Evolutionary conservation across 768 basidiomycete genomes (phyloP).

Genomic region (Mycena crocata): DNA sequence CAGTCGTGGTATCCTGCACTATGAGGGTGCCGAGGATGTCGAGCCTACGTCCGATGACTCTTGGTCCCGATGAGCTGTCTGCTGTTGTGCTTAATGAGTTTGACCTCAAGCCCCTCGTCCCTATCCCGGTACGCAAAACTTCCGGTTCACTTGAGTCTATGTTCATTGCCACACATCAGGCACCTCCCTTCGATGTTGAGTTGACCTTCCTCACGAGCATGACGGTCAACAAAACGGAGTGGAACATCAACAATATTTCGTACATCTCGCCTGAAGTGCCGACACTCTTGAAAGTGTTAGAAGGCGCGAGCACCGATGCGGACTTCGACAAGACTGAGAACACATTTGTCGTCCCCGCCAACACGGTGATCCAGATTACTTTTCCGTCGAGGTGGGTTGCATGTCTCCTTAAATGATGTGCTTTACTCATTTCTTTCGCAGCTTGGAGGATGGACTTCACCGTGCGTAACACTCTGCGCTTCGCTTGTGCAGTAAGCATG

Average conservation of each 20-base stretch:
- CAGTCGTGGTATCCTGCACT: constrained; percentile 50
- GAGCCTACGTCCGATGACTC: constrained; percentile 45
- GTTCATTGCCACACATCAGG: too few species aligned
- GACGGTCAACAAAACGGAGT: constrained; percentile 36
- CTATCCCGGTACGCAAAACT: too few species aligned
- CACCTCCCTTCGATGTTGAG: constrained; percentile 38
- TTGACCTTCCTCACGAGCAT: constrained; percentile 42
- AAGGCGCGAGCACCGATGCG: constrained; percentile 42
- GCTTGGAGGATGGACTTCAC: constrained; percentile 44
- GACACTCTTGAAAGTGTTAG: constrained; percentile 46
- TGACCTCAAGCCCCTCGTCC: constrained; percentile 36
- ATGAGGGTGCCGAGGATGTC: constrained; percentile 45
- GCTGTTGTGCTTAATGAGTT: constrained; percentile 19
- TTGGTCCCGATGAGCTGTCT: constrained; percentile 25
- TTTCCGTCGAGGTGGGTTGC: too few species aligned
- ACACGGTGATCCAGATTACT: too few species aligned
- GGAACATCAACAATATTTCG: constrained; percentile 48
- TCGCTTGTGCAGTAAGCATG: too few species aligned
- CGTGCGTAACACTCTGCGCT: constrained; percentile 27
- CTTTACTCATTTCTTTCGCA: too few species aligned
- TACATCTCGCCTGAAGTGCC: constrained; percentile 35
- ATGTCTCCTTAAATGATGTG: too few species aligned
- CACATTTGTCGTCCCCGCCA: constrained; percentile 51
- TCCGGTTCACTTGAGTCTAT: too few species aligned
- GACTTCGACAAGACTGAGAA: constrained; percentile 50